Conservation (phyloP, 306 rosid genomes). For the Corylus avellana region DNA sequence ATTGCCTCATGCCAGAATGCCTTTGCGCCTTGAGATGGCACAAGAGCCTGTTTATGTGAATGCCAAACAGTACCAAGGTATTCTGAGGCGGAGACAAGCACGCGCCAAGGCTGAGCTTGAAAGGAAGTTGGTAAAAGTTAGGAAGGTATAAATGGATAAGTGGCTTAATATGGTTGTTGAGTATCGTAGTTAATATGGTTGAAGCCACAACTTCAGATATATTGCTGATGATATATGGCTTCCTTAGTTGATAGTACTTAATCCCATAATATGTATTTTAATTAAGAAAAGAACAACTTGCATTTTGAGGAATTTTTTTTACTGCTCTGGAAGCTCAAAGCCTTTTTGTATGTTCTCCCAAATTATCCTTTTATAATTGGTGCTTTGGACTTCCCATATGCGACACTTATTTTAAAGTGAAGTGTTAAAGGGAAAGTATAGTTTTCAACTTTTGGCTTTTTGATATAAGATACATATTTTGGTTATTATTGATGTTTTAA, state of each 20-base stretch:
- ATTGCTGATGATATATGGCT: not conserved
- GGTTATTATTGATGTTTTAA: not conserved
- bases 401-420: not conserved
- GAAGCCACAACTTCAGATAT: not conserved
- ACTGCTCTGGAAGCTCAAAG: not conserved
- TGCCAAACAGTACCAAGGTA: constrained; percentile 97
- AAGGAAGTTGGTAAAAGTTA: constrained; percentile 78
- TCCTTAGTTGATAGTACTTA: not conserved
- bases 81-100: constrained; percentile 92
- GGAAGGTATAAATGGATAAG: constrained; percentile 66
- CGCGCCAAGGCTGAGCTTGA: constrained; percentile 97
- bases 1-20: constrained; percentile 94
- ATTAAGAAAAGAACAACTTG: not conserved
- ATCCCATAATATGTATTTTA: not conserved
- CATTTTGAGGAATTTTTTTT: not conserved
- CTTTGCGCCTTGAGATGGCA: constrained; percentile 93
- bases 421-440: not conserved
- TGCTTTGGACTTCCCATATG: not conserved
- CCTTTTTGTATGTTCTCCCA: not conserved
- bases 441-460: not conserved
- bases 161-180: not conserved
- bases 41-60: constrained; percentile 98
- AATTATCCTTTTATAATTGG: not conserved
- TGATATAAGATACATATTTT: not conserved
- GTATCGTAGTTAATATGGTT: not conserved